Evolutionary conservation across 768 basidiomycete genomes (phyloP), one percentile per base, ranked within the genome.

Genomic region (Paxillus ammoniavirescens): DNA sequence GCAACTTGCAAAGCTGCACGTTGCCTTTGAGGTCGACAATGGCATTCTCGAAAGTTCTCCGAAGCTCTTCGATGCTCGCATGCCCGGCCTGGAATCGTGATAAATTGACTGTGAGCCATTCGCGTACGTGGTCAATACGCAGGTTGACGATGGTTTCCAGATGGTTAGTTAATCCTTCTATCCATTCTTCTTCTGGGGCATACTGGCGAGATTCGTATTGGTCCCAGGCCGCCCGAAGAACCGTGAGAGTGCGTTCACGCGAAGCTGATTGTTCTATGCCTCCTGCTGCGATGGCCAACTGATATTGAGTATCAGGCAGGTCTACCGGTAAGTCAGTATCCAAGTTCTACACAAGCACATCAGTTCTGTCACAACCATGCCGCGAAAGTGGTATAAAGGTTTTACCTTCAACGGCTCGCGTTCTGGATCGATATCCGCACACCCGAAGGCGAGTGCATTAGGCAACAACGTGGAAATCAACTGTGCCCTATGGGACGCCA

Each of bases 41-140:
- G 4, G 72, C 58, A 13, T 50, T 70, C 15, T 80, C 76, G 47
- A 82, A 75, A 2, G 67, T 59, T 48, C 82, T 71, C 10, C 71
- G 71, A 14, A 86, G 57, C 1, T 71, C 69, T 23, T 75, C 75
- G 9, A 84, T 72, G 40, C 73, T 68, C 2, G 82, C 71, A 46
- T 80, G 70, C 23, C 65, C 68, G 0, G 47, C 55, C 41, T 74
- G 72, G 65, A 86, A 85, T 0, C 81, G 72, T 1, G 70, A 50
- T 5, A 78, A 59, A 52, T 86, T 86, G 6, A 72, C 63, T 4
- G 68, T 63, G 12, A 86, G 64, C 85, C 84, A 86, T 52, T 71
- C 67, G 1, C 64, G 64, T 23, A 86, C 81, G 50, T 79, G 77
- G 4, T 68, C 60, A 15, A 82, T 65, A 12, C 84, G 75, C 50